Conservation (phyloP, 2,329 filamentous ascomycete species). For the Aspergillus tubingensis region DNA sequence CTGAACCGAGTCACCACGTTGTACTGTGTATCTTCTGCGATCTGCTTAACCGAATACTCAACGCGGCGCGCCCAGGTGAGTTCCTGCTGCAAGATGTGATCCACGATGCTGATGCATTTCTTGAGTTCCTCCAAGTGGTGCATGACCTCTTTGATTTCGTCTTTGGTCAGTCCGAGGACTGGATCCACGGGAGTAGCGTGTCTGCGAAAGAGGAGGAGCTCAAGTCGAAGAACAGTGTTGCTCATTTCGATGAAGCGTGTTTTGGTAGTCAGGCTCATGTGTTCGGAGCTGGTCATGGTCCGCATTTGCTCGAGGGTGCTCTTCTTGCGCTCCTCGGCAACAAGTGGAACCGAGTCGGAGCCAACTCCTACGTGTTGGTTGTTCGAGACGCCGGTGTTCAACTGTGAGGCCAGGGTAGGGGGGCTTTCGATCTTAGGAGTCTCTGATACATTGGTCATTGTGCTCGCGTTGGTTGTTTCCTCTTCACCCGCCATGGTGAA, state of each 20-base stretch:
- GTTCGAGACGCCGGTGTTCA: background rate
- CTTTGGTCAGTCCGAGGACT: conserved; percentile 10
- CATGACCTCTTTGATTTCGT: conserved; percentile 13
- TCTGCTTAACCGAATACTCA: conserved; percentile 10
- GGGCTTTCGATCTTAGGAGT: background rate
- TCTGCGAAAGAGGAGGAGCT: conserved; percentile 26
- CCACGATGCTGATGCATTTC: conserved; percentile 16
- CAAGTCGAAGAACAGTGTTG: conserved; percentile 26
- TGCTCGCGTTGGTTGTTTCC: background rate
- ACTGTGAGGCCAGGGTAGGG: background rate
- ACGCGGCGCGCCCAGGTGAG: conserved; percentile 11
- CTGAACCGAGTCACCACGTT: conserved; percentile 18
- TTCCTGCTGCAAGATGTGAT: conserved; percentile 18
- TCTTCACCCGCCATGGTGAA: background rate
- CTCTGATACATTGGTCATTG: background rate
- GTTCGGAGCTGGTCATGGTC: conserved; percentile 14
- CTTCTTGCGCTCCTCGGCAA: background rate
- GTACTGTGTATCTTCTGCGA: conserved; percentile 11
- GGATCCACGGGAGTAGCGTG: background rate
- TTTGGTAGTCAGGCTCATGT: conserved; percentile 14
- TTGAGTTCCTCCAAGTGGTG: conserved; percentile 18
- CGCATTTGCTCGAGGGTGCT: conserved; percentile 21
- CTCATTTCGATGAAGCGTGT: conserved; percentile 24
- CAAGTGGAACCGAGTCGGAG: background rate
- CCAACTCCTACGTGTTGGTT: background rate